phyloP scores from a whole-genome alignment of 73 alveolate species.

The Paramecium primaurelia region DNA sequence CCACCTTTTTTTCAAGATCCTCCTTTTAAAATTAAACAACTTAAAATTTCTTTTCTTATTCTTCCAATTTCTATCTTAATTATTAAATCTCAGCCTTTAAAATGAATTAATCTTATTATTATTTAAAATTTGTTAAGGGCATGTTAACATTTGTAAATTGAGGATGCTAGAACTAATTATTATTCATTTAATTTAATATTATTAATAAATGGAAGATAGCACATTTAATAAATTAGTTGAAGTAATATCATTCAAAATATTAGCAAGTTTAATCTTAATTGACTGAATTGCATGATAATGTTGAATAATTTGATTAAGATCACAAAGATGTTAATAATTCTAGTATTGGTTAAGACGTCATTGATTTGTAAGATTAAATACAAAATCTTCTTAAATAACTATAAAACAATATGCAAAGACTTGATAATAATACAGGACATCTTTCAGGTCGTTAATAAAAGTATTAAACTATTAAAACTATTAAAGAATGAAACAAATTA shows the following conservation, averaged over 20 bases:
- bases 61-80: not conserved
- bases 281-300: not conserved
- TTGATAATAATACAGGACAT: slow-evolving; percentile 17
- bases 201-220: not conserved
- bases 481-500: not conserved
- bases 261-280: not conserved
- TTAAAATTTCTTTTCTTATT: too few species aligned
- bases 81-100: not conserved
- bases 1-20: not conserved
- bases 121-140: not conserved
- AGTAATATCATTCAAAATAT: not conserved
- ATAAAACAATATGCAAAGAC: not conserved
- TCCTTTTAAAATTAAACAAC: too few species aligned
- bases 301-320: not conserved
- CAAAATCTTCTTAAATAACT: not conserved
- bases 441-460: not conserved
- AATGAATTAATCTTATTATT: too few species aligned
- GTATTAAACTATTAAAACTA: not conserved
- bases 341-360: not conserved
- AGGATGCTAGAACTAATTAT: not conserved
- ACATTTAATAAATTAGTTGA: not conserved
- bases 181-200: not conserved
- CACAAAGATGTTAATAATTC: not conserved
- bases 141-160: not conserved
- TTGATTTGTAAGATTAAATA: not conserved